Evolutionary conservation across 352 stramenopile species (phyloP), one percentile per base, ranked within the genome.

Genomic region (Pelagophyceae sp.): DNA sequence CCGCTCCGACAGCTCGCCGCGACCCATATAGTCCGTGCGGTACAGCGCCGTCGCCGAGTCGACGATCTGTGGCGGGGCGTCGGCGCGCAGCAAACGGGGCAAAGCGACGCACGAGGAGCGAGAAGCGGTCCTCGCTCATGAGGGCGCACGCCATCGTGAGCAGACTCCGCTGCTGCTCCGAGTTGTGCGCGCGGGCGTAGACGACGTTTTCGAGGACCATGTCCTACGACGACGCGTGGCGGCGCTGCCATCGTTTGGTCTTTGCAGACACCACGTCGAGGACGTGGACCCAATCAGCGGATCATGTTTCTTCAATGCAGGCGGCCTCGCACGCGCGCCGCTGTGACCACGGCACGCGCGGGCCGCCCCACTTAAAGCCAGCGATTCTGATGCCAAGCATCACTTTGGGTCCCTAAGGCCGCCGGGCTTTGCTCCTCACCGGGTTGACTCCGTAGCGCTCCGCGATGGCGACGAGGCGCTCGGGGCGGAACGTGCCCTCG

Each of bases 141-240:
- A 99, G 98, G 27, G 94, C 96, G 23, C 94, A 97, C 20, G 96
- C 96, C 82, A 98, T 94, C 74, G 96, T 92, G 64, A 99, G 88
- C 32, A 99, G 85, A 69, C 92, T 87, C 1, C 98, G 97, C 84
- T 99, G 96, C 82, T 99, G 96, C 79, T 99, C 96, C 61, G 93
- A 98, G 85, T 99, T 99, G 87, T 99, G 97, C 20, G 96, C 96
- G 71, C 96, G 91, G 29, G 96, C 96, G 79, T 97, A 98, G 3
- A 95, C 95, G 25, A 99, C 94, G 86, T 99, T 99, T 76, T 99
- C 96, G 60, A 99, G 86, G 25, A 98, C 94, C 15, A 87, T 82
- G 23, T 75, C 54, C 45, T 54, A n/a, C n/a, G n/a, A n/a, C n/a
- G n/a, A n/a, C n/a, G n/a, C n/a, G n/a, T n/a, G n/a, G n/a, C n/a